Evolutionary conservation across 2,329 filamentous ascomycete genomes (phyloP).

Genomic region (Monosporascus sp.): DNA sequence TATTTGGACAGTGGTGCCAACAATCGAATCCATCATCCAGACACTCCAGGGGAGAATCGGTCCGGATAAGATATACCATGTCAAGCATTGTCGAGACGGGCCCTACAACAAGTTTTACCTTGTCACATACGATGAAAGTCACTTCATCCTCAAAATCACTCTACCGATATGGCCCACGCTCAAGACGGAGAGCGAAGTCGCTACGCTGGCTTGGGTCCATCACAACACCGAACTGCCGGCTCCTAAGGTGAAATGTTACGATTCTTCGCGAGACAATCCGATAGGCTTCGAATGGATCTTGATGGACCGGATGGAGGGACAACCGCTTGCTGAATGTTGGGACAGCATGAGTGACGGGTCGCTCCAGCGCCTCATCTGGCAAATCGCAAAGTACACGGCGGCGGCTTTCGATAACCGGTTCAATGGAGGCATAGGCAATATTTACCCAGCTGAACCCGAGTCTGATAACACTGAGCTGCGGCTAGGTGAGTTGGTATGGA

Average conservation of each 20-base stretch:
- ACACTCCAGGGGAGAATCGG: slow-evolving; percentile 12
- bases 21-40: slow-evolving; percentile 13
- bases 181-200: slow-evolving; percentile 26
- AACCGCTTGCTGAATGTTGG: slow-evolving; percentile 22
- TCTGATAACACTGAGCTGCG: slow-evolving; percentile 1
- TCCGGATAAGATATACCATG: slow-evolving; percentile 8
- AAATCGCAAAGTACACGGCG: slow-evolving; percentile 20
- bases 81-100: slow-evolving; percentile 16
- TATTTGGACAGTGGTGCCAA: slow-evolving; percentile 17
- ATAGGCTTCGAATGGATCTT: slow-evolving; percentile 28
- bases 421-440: slow-evolving; percentile 20
- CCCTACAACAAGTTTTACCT: slow-evolving; percentile 17
- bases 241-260: slow-evolving; percentile 16
- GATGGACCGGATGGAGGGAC: slow-evolving; percentile 21
- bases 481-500: slow-evolving; percentile 20
- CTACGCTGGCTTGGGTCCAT: slow-evolving; percentile 19
- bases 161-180: slow-evolving; percentile 18
- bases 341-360: slow-evolving; percentile 6
- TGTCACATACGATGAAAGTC: slow-evolving; percentile 9
- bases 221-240: slow-evolving; percentile 19
- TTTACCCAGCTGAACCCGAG: slow-evolving; percentile 13
- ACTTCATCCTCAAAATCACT: slow-evolving; percentile 28
- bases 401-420: slow-evolving; percentile 13
- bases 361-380: slow-evolving; percentile 24
- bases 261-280: slow-evolving; percentile 14